phyloP scores from a whole-genome alignment of 2,329 filamentous ascomycete genomes.

The Plectosphaerella cucumerina region DNA sequence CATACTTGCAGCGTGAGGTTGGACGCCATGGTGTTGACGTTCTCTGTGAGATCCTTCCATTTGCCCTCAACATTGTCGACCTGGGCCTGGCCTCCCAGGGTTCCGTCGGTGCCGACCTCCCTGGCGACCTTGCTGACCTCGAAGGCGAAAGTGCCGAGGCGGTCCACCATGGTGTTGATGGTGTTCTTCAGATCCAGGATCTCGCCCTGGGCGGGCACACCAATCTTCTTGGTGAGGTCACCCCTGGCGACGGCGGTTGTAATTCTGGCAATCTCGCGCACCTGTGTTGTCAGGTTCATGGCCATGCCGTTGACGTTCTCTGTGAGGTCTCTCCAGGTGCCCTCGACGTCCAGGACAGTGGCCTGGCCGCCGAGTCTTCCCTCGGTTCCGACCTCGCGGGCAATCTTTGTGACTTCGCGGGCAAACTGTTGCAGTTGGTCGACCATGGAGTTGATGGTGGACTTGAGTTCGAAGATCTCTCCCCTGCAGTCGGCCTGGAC shows the following conservation, averaged over 20 bases:
- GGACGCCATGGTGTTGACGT: constrained; percentile 74
- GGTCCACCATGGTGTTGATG: constrained; percentile 98
- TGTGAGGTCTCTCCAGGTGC: constrained; percentile 94
- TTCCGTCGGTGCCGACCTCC: constrained; percentile 94
- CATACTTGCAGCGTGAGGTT: constrained; percentile 62
- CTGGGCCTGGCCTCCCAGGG: constrained; percentile 86
- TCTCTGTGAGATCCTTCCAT: constrained; percentile 95
- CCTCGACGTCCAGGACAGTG: constrained; percentile 92
- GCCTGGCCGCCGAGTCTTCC: constrained; percentile 92
- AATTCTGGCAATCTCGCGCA: constrained; percentile 94
- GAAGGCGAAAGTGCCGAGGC: constrained; percentile 90
- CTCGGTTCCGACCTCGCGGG: constrained; percentile 93
- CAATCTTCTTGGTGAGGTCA: constrained; percentile 93
- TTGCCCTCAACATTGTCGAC: constrained; percentile 95
- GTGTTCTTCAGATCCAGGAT: constrained; percentile 94
- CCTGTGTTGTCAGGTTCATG: constrained; percentile 95
- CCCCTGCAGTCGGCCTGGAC: constrained; percentile 90
- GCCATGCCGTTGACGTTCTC: constrained; percentile 98
- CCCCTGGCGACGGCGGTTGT: constrained; percentile 93
- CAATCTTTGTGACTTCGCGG: constrained; percentile 93
- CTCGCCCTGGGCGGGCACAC: constrained; percentile 88
- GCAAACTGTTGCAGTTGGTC: constrained; percentile 96
- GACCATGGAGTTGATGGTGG: constrained; percentile 99
- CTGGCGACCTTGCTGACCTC: constrained; percentile 94
- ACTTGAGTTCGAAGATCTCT: constrained; percentile 92